Conservation (phyloP, 192 early-diverging fungal species). For the Mortierella antarctica region DNA sequence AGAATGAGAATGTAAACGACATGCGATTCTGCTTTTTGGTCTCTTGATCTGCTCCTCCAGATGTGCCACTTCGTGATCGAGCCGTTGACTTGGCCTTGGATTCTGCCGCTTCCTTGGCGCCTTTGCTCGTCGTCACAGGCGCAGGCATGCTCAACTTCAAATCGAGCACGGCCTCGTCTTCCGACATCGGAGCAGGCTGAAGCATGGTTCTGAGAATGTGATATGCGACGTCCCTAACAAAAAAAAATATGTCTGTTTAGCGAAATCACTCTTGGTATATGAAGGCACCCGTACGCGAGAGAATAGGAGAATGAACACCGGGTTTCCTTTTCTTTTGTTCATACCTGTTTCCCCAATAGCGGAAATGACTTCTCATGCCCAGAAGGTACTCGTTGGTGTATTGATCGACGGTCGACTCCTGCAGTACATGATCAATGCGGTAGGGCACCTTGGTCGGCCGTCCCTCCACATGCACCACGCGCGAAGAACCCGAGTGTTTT, state of each 20-base stretch:
- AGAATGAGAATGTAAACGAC: conserved; percentile 45
- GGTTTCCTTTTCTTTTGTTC: background rate
- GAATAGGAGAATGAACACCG: background rate
- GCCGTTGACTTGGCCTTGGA: conserved; percentile 16
- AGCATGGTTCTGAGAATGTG: conserved; percentile 35
- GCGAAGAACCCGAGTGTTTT: too few species aligned
- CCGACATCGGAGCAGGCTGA: background rate
- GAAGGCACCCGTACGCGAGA: too few species aligned
- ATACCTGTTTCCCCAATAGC: conserved; percentile 67
- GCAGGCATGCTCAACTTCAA: conserved; percentile 18
- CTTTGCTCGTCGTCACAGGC: conserved; percentile 7
- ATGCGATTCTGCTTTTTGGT: conserved; percentile 26
- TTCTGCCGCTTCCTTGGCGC: conserved; percentile 28
- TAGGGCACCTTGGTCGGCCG: conserved; percentile 32
- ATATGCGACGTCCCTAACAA: conserved; percentile 41
- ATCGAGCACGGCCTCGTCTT: conserved; percentile 7
- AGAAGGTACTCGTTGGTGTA: conserved; percentile 66
- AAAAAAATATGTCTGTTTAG: background rate
- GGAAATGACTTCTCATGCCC: conserved; percentile 65
- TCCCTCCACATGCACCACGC: conserved; percentile 28
- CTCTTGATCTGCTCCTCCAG: conserved; percentile 4
- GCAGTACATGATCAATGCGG: conserved; percentile 62
- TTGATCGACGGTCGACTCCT: conserved; percentile 63
- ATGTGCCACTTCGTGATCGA: conserved; percentile 14
- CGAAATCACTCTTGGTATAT: background rate